Percentiles rank a stretch among this genome's conserved stretches.
These are phyloP conservation scores for Gentiana dahurica DNA, from an alignment of 257 asterid species.

Conservation along the genomic window DNA sequence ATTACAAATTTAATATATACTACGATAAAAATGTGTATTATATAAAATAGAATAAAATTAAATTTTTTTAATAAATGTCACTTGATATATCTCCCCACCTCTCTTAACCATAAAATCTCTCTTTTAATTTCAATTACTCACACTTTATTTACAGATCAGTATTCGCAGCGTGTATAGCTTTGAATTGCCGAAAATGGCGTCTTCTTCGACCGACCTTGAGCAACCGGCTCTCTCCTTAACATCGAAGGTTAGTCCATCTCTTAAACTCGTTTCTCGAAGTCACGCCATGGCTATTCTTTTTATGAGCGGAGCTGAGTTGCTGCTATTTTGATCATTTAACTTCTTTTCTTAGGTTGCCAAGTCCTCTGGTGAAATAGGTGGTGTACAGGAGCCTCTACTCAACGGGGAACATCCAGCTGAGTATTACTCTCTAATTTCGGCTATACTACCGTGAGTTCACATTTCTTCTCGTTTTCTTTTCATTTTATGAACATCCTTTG, in stretches of 20 bases:
- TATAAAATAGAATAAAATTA: too few species aligned
- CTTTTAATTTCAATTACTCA: too few species aligned
- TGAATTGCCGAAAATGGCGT: conserved; percentile 4
- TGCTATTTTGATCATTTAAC: conserved; percentile 7
- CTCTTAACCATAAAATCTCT: too few species aligned
- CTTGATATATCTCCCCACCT: too few species aligned
- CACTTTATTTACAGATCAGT: too few species aligned
- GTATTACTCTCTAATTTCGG: conserved; percentile 53
- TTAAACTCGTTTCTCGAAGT: background rate
- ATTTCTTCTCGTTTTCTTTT: background rate
- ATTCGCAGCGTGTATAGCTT: too few species aligned
- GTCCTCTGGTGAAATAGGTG: conserved; percentile 27
- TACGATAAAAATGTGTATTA: too few species aligned
- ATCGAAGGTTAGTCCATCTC: conserved; percentile 21
- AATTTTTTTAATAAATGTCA: too few species aligned
- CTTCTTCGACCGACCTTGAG: conserved; percentile 13
- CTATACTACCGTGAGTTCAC: conserved; percentile 63
- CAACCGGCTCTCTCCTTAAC: conserved; percentile 17
- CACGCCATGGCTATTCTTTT: too few species aligned
- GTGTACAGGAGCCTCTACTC: conserved; percentile 47
- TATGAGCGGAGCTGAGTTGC: background rate
- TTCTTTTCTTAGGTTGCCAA: conserved; percentile 23
- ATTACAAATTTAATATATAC: too few species aligned
- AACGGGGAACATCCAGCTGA: conserved; percentile 23
- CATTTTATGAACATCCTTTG: too few species aligned